These are phyloP conservation scores for Pinus albicaulis DNA, from an alignment of 75 land plant species.

Conservation along the genomic window DNA sequence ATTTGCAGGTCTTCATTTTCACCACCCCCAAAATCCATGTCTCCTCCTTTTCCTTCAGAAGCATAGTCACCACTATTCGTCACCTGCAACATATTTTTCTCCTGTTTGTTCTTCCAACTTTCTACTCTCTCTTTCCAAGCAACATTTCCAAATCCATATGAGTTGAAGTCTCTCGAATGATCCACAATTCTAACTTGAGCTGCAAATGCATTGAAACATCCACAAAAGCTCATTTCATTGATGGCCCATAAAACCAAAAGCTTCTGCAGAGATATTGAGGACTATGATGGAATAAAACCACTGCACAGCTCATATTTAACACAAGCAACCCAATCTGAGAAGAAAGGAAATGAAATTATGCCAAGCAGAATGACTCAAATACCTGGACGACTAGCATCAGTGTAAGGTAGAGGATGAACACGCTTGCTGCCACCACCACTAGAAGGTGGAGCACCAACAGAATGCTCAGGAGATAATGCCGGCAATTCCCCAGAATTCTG, in stretches of 20 bases:
- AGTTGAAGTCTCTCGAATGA: constrained; percentile 16
- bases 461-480: constrained; percentile 66
- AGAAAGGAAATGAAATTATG: not conserved
- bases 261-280: not conserved
- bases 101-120: constrained; percentile 34
- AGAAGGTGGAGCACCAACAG: constrained; percentile 58
- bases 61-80: constrained; percentile 43
- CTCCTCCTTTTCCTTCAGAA: constrained; percentile 49
- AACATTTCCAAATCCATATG: constrained; percentile 32
- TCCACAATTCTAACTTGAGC: constrained; percentile 21
- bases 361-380: not conserved
- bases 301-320: not conserved
- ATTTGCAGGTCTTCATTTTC: constrained; percentile 61
- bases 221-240: not conserved
- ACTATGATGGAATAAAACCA: not conserved
- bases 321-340: not conserved
- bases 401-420: constrained; percentile 48
- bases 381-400: constrained; percentile 28
- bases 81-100: constrained; percentile 29
- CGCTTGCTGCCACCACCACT: constrained; percentile 46
- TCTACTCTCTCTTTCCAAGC: constrained; percentile 45
- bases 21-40: constrained; percentile 66
- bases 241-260: not conserved
- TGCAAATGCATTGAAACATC: constrained; percentile 1
- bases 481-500: constrained; percentile 75